Base-by-base conservation (phyloP, 2,329 filamentous ascomycete genomes). In the Cryphonectria parasitica region DNA sequence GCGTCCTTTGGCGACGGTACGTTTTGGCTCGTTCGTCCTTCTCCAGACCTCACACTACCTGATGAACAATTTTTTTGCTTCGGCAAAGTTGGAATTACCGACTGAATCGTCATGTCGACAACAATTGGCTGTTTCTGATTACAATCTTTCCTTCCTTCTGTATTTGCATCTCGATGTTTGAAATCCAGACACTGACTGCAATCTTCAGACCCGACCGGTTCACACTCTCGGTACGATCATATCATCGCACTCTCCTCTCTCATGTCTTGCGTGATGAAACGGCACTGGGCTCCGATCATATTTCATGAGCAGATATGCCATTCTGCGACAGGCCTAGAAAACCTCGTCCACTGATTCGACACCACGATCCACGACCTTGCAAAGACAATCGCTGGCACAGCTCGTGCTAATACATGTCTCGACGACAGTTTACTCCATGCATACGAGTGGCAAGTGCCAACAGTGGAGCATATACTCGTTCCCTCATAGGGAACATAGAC, bases 271-370 rank as follows among this genome's bases (percentile, higher is more conserved):
- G 89, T 93, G 92, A 95, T 94, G 92, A 94, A 92, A 87, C 83
- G 93, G 94, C 94, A 97, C 94, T 97, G 94, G 94, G 94, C 94
- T 95, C 94, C 91, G 94, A 97, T 85, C 45, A 68, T 82, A 81
- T 77, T 78, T 82, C 85, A 89, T 90, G 94, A 94, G 94, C 86
- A 81, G 92, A 94, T 90, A 89, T 92, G 89, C 93, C 94, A 93
- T 83, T 88, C 92, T 93, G 93, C 83, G 94, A 93, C 94, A 97
- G 94, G 94, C 94, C 93, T 97, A 97, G 94, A 97, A 97, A 97
- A 97, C 95, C 94, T 97, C 90, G 94, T 93, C 94, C 92, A 95
- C 94, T 97, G 94, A 97, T 83, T 75, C 75, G 75, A 73, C 76
- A 58, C 61, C 62, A 69, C 34, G 60, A 64, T 65, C 58, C 66